Conservation (phyloP, 164 flowering plant species). For the Cinnamomum micranthum region DNA sequence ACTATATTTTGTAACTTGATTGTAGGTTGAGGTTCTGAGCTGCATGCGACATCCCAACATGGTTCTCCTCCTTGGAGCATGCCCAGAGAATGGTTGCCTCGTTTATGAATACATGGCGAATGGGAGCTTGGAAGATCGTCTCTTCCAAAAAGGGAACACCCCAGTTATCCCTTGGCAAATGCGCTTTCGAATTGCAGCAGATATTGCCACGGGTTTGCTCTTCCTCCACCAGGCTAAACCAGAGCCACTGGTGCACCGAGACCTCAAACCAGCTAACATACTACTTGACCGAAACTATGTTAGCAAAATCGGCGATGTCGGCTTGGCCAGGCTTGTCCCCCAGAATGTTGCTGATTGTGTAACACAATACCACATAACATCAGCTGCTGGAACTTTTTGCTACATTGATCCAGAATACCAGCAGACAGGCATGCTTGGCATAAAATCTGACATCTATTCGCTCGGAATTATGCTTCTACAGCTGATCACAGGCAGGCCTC, state of each 20-base stretch:
- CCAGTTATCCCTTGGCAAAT: constrained; percentile 59
- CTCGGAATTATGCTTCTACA: constrained; percentile 69
- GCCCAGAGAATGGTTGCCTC: constrained; percentile 72
- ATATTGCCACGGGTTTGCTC: constrained; percentile 59
- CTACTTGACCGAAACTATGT: constrained; percentile 64
- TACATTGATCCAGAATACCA: constrained; percentile 82
- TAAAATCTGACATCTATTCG: constrained; percentile 65
- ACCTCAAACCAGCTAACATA: constrained; percentile 70
- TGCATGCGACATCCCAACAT: constrained; percentile 76
- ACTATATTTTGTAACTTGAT: background rate
- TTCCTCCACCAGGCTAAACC: constrained; percentile 79
- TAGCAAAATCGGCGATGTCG: constrained; percentile 71
- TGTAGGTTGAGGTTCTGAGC: constrained; percentile 69
- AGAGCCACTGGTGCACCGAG: constrained; percentile 73
- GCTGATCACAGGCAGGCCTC: constrained; percentile 56
- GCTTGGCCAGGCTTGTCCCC: constrained; percentile 73
- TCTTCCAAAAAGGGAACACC: constrained; percentile 44
- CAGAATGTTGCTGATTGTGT: constrained; percentile 45
- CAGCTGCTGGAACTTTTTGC: constrained; percentile 74
- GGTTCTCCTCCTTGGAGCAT: constrained; percentile 80
- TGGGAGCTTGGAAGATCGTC: constrained; percentile 75
- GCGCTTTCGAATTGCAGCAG: constrained; percentile 62
- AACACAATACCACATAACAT: constrained; percentile 69
- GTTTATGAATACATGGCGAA: constrained; percentile 75
- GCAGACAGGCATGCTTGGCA: constrained; percentile 75